phyloP scores from a whole-genome alignment of 2,329 filamentous ascomycete species.

The Fusarium sp. region DNA sequence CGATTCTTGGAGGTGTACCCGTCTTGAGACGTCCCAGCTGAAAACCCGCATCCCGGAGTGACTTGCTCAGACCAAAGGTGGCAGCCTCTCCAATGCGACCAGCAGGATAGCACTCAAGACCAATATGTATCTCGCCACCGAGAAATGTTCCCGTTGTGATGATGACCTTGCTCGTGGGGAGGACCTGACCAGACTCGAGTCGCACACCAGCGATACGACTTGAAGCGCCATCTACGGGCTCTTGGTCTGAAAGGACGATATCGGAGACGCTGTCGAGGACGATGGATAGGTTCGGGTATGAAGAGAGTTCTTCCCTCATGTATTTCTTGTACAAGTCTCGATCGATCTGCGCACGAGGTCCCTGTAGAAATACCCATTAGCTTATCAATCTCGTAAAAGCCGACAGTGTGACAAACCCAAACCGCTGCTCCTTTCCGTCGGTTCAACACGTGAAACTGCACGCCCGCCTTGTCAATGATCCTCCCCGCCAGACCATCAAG shows the following conservation, averaged over 20 bases:
- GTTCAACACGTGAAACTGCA: slow-evolving; percentile 95
- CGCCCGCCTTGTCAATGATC: slow-evolving; percentile 91
- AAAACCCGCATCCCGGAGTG: slow-evolving; percentile 88
- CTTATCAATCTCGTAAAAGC: neutral
- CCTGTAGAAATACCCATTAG: slow-evolving; percentile 55
- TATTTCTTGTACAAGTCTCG: slow-evolving; percentile 87
- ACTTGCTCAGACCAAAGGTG: slow-evolving; percentile 92
- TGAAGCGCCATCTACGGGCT: slow-evolving; percentile 57
- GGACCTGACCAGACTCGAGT: slow-evolving; percentile 86
- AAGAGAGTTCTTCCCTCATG: slow-evolving; percentile 87
- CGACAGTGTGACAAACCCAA: slow-evolving; percentile 68
- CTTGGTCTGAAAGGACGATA: slow-evolving; percentile 74
- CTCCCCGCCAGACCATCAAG: slow-evolving; percentile 89
- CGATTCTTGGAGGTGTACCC: slow-evolving; percentile 90
- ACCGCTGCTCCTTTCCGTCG: slow-evolving; percentile 92
- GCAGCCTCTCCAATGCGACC: slow-evolving; percentile 95
- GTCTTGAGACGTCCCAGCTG: slow-evolving; percentile 92
- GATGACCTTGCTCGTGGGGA: slow-evolving; percentile 84
- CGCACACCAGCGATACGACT: slow-evolving; percentile 86
- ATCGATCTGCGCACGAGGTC: slow-evolving; percentile 95
- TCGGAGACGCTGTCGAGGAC: slow-evolving; percentile 91
- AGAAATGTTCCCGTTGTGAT: slow-evolving; percentile 98
- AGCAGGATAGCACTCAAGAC: slow-evolving; percentile 83
- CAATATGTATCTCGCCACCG: slow-evolving; percentile 96
- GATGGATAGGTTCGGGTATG: slow-evolving; percentile 83